Conservation (phyloP, 495 filamentous ascomycete species). For the Cryomyces minteri region DNA sequence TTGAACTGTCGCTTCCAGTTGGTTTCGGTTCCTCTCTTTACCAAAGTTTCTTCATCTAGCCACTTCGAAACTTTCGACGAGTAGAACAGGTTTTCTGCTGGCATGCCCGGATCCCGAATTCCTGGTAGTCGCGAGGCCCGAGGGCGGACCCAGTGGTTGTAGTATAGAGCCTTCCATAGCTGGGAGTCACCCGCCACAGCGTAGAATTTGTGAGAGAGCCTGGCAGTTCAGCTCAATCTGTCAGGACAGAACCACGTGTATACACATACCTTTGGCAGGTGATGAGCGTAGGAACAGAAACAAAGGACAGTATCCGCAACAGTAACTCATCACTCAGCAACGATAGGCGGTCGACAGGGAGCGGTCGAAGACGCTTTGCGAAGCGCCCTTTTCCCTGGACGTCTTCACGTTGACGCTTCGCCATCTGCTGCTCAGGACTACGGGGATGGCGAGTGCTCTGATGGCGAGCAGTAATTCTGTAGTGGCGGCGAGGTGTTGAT, state of each 20-base stretch:
- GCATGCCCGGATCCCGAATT: constrained; percentile 27
- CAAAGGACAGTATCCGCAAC: constrained; percentile 62
- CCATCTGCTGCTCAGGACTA: constrained; percentile 5
- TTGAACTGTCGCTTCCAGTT: constrained; percentile 89
- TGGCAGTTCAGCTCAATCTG: constrained; percentile 9
- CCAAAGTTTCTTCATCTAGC: constrained; percentile 53
- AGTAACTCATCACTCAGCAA: constrained; percentile 74
- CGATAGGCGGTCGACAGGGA: constrained; percentile 29
- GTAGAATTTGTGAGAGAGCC: constrained; percentile 61
- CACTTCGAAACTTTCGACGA: constrained; percentile 61
- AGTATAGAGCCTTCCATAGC: constrained; percentile 83
- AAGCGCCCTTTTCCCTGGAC: background rate
- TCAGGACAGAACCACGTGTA: too few species aligned
- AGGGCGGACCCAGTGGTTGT: constrained; percentile 73
- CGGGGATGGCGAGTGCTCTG: background rate
- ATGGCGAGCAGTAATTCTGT: too few species aligned
- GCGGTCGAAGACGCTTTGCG: constrained; percentile 11
- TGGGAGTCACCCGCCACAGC: constrained; percentile 65
- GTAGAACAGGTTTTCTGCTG: constrained; percentile 33
- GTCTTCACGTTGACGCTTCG: constrained; percentile 9
- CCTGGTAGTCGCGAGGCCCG: constrained; percentile 61
- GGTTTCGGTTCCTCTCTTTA: constrained; percentile 29
- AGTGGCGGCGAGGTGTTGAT: too few species aligned
- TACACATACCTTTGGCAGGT: constrained; percentile 41
- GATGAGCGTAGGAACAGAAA: constrained; percentile 49